These are phyloP conservation scores for Raffaelea arxii DNA, from an alignment of 2,329 filamentous ascomycete genomes.

Conservation along the genomic window DNA sequence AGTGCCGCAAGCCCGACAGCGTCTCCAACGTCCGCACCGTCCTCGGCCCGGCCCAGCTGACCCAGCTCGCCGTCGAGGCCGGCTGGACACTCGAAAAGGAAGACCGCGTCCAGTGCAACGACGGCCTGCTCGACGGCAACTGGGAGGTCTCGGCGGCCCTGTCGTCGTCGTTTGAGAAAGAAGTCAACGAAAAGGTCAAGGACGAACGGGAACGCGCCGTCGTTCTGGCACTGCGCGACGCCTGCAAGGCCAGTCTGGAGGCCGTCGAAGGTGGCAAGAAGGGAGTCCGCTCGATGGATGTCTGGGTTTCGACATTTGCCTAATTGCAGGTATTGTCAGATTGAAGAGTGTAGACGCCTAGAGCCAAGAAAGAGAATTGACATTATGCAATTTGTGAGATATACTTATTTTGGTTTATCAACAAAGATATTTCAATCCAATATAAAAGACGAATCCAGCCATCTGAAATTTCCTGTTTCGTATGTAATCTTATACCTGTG, in stretches of 20 bases:
- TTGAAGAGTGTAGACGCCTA: no score
- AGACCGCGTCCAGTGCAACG: constrained; percentile 22
- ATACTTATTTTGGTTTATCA: no score
- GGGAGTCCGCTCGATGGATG: constrained; percentile 13
- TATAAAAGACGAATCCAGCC: no score
- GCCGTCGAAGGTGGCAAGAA: constrained; percentile 10
- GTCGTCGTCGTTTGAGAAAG: constrained; percentile 19
- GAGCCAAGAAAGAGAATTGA: no score
- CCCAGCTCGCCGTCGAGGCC: constrained; percentile 20
- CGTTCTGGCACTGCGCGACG: constrained; percentile 21
- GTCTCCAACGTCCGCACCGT: constrained; percentile 37
- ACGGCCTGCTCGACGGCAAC: constrained; percentile 31
- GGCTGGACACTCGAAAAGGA: constrained; percentile 30
- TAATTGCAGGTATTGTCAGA: constrained; percentile 4
- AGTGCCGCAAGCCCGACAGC: constrained; percentile 28
- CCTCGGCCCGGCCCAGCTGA: constrained; percentile 31
- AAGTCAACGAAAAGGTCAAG: constrained; percentile 19
- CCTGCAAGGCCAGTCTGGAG: constrained; percentile 14
- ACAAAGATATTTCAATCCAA: no score
- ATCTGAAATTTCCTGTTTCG: no score
- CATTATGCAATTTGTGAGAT: no score
- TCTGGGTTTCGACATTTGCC: constrained; percentile 13
- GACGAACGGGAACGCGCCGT: constrained; percentile 19
- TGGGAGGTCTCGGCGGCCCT: constrained; percentile 33
- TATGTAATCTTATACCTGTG: no score